phyloP scores from a whole-genome alignment of 345 rosid species.

The Euphorbia lathyris region DNA sequence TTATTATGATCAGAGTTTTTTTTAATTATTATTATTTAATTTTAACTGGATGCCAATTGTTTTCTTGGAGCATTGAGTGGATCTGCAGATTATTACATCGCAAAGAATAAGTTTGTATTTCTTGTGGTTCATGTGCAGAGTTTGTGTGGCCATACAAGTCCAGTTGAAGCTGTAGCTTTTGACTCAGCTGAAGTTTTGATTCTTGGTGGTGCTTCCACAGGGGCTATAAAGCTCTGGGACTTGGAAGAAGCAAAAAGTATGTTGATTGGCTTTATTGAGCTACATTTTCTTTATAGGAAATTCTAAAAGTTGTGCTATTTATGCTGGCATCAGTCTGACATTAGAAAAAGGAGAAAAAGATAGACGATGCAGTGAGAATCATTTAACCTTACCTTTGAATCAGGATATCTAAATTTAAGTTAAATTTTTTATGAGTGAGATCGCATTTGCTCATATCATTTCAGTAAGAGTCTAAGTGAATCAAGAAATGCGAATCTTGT shows the following conservation, averaged over 20 bases:
- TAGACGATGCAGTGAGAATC: neutral
- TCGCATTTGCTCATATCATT: neutral
- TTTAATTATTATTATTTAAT: neutral
- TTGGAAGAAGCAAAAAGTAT: constrained; percentile 75
- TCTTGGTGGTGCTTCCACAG: constrained; percentile 72
- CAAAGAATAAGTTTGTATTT: constrained; percentile 15
- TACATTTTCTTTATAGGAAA: constrained; percentile 1
- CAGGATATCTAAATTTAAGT: constrained; percentile 1
- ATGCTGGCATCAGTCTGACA: neutral
- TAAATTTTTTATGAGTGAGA: neutral
- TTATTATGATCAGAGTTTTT: neutral
- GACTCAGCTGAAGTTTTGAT: constrained; percentile 62
- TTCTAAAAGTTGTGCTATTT: neutral
- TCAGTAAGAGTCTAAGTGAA: constrained; percentile 1
- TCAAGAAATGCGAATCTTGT: neutral
- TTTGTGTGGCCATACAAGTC: constrained; percentile 66
- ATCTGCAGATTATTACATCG: neutral
- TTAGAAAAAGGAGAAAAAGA: neutral
- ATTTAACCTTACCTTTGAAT: neutral
- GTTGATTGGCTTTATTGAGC: constrained; percentile 24
- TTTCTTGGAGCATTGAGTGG: neutral
- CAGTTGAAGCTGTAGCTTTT: constrained; percentile 63
- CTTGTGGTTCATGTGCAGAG: constrained; percentile 39
- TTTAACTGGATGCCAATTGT: neutral
- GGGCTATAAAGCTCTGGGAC: constrained; percentile 76